These are phyloP conservation scores for Magnolia officinalis DNA, from an alignment of 164 flowering plant genomes.

Conservation along the genomic window DNA sequence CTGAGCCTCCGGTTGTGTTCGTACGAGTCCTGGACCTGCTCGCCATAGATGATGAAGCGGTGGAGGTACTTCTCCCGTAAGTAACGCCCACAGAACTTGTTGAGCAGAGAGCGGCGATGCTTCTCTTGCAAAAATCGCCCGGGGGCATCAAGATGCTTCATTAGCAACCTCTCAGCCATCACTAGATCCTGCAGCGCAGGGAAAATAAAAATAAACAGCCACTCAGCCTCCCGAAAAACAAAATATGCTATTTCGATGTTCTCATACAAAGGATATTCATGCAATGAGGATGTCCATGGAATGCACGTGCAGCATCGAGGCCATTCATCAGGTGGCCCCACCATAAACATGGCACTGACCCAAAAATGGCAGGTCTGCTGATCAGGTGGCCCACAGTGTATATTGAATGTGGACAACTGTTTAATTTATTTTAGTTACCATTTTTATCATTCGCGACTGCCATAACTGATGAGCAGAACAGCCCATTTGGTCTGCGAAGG, in stretches of 20 bases:
- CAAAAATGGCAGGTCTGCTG: not conserved
- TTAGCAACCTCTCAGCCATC: slow-evolving; percentile 88
- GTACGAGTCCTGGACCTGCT: slow-evolving; percentile 73
- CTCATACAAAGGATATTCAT: not conserved
- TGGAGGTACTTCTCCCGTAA: slow-evolving; percentile 83
- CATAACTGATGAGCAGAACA: not conserved
- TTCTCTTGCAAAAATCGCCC: slow-evolving; percentile 85
- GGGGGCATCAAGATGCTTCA: slow-evolving; percentile 99
- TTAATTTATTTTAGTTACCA: not conserved
- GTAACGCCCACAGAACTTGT: slow-evolving; percentile 92
- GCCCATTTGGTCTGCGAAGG: no score
- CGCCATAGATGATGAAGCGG: slow-evolving; percentile 63
- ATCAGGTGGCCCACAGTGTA: not conserved
- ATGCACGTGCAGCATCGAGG: not conserved
- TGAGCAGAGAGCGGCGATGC: slow-evolving; percentile 80
- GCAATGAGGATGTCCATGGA: not conserved
- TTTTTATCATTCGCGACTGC: not conserved
- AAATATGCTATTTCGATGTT: not conserved
- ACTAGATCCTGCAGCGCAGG: slow-evolving; percentile 66
- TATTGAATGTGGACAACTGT: not conserved
- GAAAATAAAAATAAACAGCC: not conserved
- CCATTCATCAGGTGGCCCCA: no score
- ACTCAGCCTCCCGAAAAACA: not conserved
- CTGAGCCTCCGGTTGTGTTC: slow-evolving; percentile 82
- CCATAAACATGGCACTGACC: not conserved